Conservation (phyloP, 768 basidiomycete species). For the Infundibulicybe gibba region DNA sequence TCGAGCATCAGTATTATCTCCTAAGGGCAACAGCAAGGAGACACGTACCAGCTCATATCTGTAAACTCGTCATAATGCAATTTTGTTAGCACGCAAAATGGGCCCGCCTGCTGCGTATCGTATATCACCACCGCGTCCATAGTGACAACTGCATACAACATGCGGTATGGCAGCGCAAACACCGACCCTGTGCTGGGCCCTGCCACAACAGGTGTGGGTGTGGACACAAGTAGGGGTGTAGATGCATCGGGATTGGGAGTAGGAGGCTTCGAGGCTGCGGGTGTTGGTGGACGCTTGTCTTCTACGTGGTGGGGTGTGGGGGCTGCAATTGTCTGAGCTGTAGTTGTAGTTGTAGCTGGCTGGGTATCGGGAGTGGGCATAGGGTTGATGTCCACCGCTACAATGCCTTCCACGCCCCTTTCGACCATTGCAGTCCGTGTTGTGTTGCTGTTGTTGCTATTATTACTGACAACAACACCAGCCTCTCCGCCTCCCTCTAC, state of each 20-base stretch:
- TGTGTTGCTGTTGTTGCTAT: slow-evolving; percentile 15
- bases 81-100: slow-evolving; percentile 88
- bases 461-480: too few relatives aligned
- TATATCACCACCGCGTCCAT: slow-evolving; percentile 95
- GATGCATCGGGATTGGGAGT: slow-evolving; percentile 38
- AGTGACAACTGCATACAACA: slow-evolving; percentile 93
- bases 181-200: slow-evolving; percentile 50
- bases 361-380: slow-evolving; percentile 2
- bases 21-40: not conserved
- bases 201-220: slow-evolving; percentile 13
- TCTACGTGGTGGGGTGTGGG: slow-evolving; percentile 2
- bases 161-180: slow-evolving; percentile 88
- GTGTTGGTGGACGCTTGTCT: slow-evolving; percentile 57
- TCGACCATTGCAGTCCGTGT: slow-evolving; percentile 58
- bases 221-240: too few relatives aligned
- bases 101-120: slow-evolving; percentile 94
- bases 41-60: slow-evolving; percentile 85
- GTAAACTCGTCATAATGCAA: slow-evolving; percentile 98
- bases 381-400: slow-evolving; percentile 61
- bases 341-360: too few relatives aligned
- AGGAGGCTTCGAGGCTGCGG: slow-evolving; percentile 52
- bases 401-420: slow-evolving; percentile 54
- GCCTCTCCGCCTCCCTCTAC: slow-evolving; percentile 30
- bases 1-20: slow-evolving; percentile 1
- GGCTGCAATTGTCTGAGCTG: too few relatives aligned